These are phyloP conservation scores for Tetradesmus obliquus DNA, from an alignment of 139 green algal genomes.

Conservation along the genomic window DNA sequence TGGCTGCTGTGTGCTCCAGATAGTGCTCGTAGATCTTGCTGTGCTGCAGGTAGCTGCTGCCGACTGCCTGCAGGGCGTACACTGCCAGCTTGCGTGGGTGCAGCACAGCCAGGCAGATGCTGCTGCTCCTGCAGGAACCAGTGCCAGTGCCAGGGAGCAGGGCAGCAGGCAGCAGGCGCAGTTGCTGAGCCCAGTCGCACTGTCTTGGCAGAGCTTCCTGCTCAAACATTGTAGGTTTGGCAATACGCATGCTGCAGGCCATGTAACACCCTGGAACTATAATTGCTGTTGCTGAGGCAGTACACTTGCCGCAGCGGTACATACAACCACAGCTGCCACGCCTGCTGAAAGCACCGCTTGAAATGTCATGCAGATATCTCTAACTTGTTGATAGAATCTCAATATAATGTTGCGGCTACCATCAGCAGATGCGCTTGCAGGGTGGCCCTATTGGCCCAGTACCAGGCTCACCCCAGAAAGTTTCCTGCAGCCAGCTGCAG, in stretches of 20 bases:
- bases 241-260: too few relatives aligned
- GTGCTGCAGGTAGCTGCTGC: slow-evolving; percentile 56
- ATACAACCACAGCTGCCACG: too few relatives aligned
- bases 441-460: not conserved
- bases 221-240: too few relatives aligned
- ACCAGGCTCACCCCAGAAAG: slow-evolving; percentile 58
- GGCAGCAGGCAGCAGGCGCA: not conserved
- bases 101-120: slow-evolving; percentile 61
- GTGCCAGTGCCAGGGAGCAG: not conserved
- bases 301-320: too few relatives aligned
- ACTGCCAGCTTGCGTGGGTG: slow-evolving; percentile 71
- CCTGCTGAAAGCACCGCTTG: too few relatives aligned
- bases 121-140: not conserved
- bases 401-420: too few relatives aligned
- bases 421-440: too few relatives aligned
- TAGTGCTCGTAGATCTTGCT: slow-evolving; percentile 68
- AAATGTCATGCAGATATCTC: too few relatives aligned
- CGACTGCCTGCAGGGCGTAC: slow-evolving; percentile 52
- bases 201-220: too few relatives aligned
- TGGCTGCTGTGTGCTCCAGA: slow-evolving; percentile 74
- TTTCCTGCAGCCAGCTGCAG: slow-evolving; percentile 63
- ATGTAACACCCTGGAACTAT: too few relatives aligned
- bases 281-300: too few relatives aligned
- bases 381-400: too few relatives aligned
- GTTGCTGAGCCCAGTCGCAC: not conserved